Conservation (phyloP, 2,329 filamentous ascomycete species). For the Cercospora janseana region DNA sequence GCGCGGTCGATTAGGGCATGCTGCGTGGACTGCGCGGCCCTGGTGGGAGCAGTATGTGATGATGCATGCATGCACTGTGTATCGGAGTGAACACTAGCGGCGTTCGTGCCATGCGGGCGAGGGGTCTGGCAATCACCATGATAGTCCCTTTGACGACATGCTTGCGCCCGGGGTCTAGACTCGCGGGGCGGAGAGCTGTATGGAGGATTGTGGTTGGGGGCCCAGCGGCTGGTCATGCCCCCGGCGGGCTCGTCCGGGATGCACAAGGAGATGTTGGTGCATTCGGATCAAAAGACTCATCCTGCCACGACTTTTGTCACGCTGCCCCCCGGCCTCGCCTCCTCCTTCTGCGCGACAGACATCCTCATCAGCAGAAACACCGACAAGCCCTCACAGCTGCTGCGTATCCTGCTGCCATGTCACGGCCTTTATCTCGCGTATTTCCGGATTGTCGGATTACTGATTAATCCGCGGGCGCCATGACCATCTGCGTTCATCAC, state of each 20-base stretch:
- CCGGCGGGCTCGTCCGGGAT: conserved; percentile 5
- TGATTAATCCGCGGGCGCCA: not conserved
- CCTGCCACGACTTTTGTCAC: not conserved
- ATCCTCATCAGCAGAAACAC: not conserved
- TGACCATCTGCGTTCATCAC: not conserved
- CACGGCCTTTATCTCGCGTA: not conserved
- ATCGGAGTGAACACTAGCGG: no score
- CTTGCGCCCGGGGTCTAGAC: no score
- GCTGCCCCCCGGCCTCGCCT: not conserved
- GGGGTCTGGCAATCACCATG: no score
- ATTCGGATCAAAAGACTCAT: not conserved
- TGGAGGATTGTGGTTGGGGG: not conserved
- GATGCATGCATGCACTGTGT: no score
- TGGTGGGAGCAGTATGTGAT: no score
- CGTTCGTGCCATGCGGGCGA: no score
- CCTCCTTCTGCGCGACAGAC: not conserved
- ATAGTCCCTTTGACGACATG: no score
- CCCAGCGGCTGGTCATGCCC: not conserved
- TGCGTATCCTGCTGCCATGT: conserved; percentile 2
- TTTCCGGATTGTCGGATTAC: not conserved
- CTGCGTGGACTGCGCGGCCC: no score
- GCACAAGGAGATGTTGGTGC: not conserved
- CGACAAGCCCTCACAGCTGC: not conserved
- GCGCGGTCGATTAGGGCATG: no score
- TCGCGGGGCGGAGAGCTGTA: not conserved